Percentiles rank a stretch among this genome's conserved stretches.
Evolutionary conservation across 1,284 basidiomycete species (phyloP).

Genomic region (Phellopilus nigrolimitatus): DNA sequence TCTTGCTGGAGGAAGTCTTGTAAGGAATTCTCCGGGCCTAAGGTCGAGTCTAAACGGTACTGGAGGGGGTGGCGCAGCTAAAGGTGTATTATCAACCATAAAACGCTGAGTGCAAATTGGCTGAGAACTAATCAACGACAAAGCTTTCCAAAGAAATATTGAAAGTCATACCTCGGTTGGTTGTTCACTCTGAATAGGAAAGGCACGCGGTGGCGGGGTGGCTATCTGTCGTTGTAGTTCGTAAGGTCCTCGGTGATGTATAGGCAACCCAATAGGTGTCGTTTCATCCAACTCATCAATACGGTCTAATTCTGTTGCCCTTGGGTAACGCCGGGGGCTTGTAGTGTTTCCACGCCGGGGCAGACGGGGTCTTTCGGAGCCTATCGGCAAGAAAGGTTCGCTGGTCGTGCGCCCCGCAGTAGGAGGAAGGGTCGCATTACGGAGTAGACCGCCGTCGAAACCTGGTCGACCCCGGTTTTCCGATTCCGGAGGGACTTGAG

Average conservation of each 20-base stretch:
- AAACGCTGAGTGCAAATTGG: slow-evolving; percentile 4
- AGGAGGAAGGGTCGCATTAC: slow-evolving; percentile 6
- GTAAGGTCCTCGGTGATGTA: slow-evolving; percentile 68
- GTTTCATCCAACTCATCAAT: slow-evolving; percentile 74
- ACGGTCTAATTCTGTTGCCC: slow-evolving; percentile 45
- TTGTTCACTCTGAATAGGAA: background rate
- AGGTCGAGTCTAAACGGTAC: slow-evolving; percentile 18
- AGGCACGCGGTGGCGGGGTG: slow-evolving; percentile 7
- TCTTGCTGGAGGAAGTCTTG: slow-evolving; percentile 13
- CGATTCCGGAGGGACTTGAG: background rate
- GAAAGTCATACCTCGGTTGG: slow-evolving; percentile 7
- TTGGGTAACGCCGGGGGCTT: slow-evolving; percentile 9
- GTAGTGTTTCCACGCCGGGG: slow-evolving; percentile 12
- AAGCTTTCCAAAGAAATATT: background rate
- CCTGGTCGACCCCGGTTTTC: background rate
- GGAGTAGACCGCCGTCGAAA: background rate
- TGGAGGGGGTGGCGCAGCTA: slow-evolving; percentile 6
- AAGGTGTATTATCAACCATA: slow-evolving; percentile 7
- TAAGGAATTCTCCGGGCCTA: slow-evolving; percentile 17
- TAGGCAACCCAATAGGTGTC: slow-evolving; percentile 52
- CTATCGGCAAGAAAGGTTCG: slow-evolving; percentile 1
- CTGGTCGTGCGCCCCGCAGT: slow-evolving; percentile 1
- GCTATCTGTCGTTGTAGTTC: slow-evolving; percentile 35
- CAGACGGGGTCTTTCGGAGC: slow-evolving; percentile 11
- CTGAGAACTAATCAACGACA: background rate